A percentile compares a stretch with the other conserved stretches of the same genome.
Evolutionary conservation across 1,284 basidiomycete species (phyloP).

Genomic region (Sanghuangporus baumii): DNA sequence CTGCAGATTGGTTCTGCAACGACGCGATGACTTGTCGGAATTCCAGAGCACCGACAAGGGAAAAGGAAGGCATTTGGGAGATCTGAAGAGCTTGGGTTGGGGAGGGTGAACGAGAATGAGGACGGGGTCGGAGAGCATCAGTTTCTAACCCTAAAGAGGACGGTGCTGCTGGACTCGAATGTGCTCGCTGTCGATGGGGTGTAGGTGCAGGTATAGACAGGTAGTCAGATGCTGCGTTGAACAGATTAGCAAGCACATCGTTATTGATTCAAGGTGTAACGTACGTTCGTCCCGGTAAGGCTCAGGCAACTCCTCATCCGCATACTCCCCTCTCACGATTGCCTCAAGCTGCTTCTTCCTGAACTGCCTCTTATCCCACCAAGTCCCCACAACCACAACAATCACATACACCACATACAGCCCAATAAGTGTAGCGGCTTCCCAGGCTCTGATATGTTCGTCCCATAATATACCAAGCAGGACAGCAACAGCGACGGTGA

Average conservation of each 20-base stretch:
- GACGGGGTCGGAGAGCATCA: slow-evolving; percentile 34
- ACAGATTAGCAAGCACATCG: slow-evolving; percentile 18
- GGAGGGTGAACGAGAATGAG: slow-evolving; percentile 34
- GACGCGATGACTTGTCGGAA: slow-evolving; percentile 87
- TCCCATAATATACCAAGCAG: slow-evolving; percentile 80
- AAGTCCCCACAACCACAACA: slow-evolving; percentile 72
- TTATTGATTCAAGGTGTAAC: slow-evolving; percentile 20
- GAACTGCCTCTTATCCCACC: slow-evolving; percentile 63
- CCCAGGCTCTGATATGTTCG: slow-evolving; percentile 65
- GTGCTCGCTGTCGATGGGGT: slow-evolving; percentile 8
- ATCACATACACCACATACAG: slow-evolving; percentile 79
- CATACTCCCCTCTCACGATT: slow-evolving; percentile 55
- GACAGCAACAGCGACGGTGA: slow-evolving; percentile 72
- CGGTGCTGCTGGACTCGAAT: slow-evolving; percentile 13
- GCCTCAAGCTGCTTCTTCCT: slow-evolving; percentile 41
- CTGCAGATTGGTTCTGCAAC: slow-evolving; percentile 60
- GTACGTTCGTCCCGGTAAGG: slow-evolving; percentile 62
- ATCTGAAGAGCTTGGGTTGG: slow-evolving; percentile 32
- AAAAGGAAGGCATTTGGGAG: slow-evolving; percentile 72
- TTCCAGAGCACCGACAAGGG: slow-evolving; percentile 88
- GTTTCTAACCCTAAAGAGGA: slow-evolving; percentile 34
- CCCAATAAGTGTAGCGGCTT: slow-evolving; percentile 68
- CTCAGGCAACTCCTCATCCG: slow-evolving; percentile 41
- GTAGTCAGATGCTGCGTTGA: not conserved
- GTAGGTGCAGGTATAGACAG: slow-evolving; percentile 2